Percentiles rank a stretch among this genome's conserved stretches.
Evolutionary conservation across 306 rosid genomes (phyloP).

Genomic region (Sphenostylis stenocarpa): DNA sequence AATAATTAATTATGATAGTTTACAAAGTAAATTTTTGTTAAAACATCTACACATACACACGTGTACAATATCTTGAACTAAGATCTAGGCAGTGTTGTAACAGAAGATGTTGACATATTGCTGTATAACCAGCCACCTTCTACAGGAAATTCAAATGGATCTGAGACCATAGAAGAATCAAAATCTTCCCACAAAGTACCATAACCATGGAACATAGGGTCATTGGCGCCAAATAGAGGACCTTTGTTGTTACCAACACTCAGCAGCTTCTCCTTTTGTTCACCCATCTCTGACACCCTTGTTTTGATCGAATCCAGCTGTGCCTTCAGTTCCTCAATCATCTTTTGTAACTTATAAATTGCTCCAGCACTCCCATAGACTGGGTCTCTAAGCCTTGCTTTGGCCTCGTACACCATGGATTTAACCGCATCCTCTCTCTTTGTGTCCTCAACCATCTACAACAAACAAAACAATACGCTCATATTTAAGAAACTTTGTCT

Average conservation of each 20-base stretch:
- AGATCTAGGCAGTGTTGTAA: background rate
- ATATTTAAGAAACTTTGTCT: background rate
- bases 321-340: slow-evolving; percentile 17
- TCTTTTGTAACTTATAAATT: slow-evolving; percentile 27
- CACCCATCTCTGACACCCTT: slow-evolving; percentile 9
- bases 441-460: slow-evolving; percentile 39
- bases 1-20: background rate
- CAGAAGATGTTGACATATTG: background rate
- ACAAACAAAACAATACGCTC: background rate
- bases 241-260: background rate
- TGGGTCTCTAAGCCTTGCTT: slow-evolving; percentile 38
- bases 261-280: slow-evolving; percentile 22
- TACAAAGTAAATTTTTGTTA: background rate
- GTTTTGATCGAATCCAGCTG: slow-evolving; percentile 15
- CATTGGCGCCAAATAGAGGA: background rate
- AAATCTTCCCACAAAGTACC: background rate
- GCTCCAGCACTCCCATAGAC: slow-evolving; percentile 44
- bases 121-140: background rate
- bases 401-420: slow-evolving; percentile 39
- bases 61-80: background rate
- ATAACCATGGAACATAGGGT: background rate
- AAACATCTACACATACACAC: background rate
- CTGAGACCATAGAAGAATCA: background rate
- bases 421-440: slow-evolving; percentile 41
- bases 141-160: slow-evolving; percentile 22